Base-by-base conservation (phyloP, 164 flowering plant genomes). In the Sextonia rubra region DNA sequence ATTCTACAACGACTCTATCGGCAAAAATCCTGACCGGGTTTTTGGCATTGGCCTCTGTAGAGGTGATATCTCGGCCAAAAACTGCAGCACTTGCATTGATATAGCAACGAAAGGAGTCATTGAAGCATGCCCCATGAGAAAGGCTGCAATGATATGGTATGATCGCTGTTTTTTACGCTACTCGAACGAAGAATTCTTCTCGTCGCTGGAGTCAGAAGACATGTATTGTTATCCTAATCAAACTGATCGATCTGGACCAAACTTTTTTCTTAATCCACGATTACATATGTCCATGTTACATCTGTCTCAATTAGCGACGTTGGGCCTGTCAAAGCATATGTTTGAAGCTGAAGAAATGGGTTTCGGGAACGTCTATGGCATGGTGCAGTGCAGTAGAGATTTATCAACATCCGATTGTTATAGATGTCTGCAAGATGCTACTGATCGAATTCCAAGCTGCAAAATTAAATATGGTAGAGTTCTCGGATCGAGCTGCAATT, bases 1-100 rank as follows among this genome's bases (percentile, higher is more conserved):
- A 27, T 79, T 69, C 71, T 55, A 44, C 61, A 26, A 65, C 68
- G 14, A 72, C 1, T 25, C 60, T 0, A 47, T n/a, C 20, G 82
- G 79, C 11, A 26, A 60, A 60, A 14, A 22, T n/a, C 66, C 63
- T 0, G 69, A 66, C 44, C 66, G 4, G 20, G 72, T 72, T 18
- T 60, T 62, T 17, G 75, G 75, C 30, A 69, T 76, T 11, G 75
- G 48, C 11, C 72, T 68, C 11, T 80, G 82, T 71, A 26, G 58
- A 6, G 74, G 68, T n/a, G 65, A 71, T 56, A 29, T 61, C 1
- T 7, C 22, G 5, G 23, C 9, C 5, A 32, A 66, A 12, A 14
- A 0, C n/a, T 79, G 81, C 62, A 20, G 15, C 5, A 11, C 1
- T 22, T 76, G 81, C 27, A 27, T 79, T 2, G 18, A 47, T 47